A percentile compares a stretch with the other conserved stretches of the same genome.
Evolutionary conservation across 2,329 filamentous ascomycete species (phyloP).

Genomic region (Aureobasidium melanogenum): DNA sequence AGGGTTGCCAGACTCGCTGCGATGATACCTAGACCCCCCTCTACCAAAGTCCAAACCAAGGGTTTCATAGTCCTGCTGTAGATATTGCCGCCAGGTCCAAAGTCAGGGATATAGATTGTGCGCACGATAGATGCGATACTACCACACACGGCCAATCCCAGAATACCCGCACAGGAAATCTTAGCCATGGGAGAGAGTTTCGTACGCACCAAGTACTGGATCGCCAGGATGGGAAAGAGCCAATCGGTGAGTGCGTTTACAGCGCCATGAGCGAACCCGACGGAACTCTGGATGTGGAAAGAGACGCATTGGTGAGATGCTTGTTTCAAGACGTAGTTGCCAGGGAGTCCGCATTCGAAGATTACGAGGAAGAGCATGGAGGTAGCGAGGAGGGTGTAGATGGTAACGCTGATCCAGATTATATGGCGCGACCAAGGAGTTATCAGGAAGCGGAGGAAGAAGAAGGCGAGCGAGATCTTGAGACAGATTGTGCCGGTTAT

Average conservation of each 20-base stretch:
- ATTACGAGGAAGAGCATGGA: slow-evolving; percentile 22
- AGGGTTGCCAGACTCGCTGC: slow-evolving; percentile 25
- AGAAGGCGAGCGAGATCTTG: slow-evolving; percentile 37
- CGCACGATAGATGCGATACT: slow-evolving; percentile 19
- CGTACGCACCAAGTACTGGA: slow-evolving; percentile 31
- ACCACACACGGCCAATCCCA: slow-evolving; percentile 28
- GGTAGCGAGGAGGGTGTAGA: slow-evolving; percentile 27
- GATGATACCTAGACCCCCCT: slow-evolving; percentile 25
- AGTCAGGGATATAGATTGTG: slow-evolving; percentile 16
- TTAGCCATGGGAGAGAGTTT: slow-evolving; percentile 33
- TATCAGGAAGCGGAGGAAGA: slow-evolving; percentile 35
- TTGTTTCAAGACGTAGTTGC: background rate
- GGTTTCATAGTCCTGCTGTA: slow-evolving; percentile 14
- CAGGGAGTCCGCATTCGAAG: slow-evolving; percentile 24
- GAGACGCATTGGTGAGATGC: background rate
- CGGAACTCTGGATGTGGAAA: background rate
- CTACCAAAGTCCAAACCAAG: slow-evolving; percentile 22
- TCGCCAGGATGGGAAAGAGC: slow-evolving; percentile 30
- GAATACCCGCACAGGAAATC: slow-evolving; percentile 31
- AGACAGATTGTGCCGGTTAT: slow-evolving; percentile 31
- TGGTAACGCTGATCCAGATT: slow-evolving; percentile 21
- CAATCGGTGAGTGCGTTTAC: slow-evolving; percentile 30
- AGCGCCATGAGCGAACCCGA: slow-evolving; percentile 10
- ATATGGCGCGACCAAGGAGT: slow-evolving; percentile 28
- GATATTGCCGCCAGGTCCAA: slow-evolving; percentile 17